Evolutionary conservation across 257 asterid species (phyloP).

Genomic region (Thymus mandschuricus): DNA sequence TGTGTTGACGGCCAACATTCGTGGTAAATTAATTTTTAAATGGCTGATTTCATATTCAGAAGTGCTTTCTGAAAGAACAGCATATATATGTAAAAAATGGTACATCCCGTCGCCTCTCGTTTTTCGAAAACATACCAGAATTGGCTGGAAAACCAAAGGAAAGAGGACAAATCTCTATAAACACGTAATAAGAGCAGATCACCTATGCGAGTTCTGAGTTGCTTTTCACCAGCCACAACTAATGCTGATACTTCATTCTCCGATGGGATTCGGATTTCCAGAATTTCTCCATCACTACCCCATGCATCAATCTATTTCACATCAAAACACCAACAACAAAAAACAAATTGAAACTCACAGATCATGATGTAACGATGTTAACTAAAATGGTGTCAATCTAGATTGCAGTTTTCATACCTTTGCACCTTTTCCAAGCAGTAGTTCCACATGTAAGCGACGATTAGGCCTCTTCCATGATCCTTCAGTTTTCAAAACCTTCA

Average conservation of each 20-base stretch:
- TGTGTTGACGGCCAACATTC: no score
- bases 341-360: constrained; percentile 21
- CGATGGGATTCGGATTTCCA: constrained; percentile 69
- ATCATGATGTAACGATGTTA: background rate
- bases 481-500: constrained; percentile 72
- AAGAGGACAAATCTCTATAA: constrained; percentile 5
- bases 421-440: constrained; percentile 78
- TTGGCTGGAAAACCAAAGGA: background rate
- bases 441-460: constrained; percentile 71
- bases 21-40: background rate
- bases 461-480: constrained; percentile 86
- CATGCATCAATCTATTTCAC: constrained; percentile 71
- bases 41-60: background rate
- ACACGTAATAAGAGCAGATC: constrained; percentile 29
- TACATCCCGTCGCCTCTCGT: background rate
- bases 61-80: background rate
- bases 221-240: constrained; percentile 57
- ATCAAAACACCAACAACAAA: constrained; percentile 17
- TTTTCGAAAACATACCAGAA: background rate
- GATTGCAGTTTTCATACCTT: constrained; percentile 49
- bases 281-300: constrained; percentile 77
- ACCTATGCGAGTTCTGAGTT: constrained; percentile 67
- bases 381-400: background rate
- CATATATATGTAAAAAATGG: background rate
- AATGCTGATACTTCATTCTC: constrained; percentile 62